Base-by-base conservation (phyloP, 2,329 filamentous ascomycete genomes). In the Penicillium griseofulvum region DNA sequence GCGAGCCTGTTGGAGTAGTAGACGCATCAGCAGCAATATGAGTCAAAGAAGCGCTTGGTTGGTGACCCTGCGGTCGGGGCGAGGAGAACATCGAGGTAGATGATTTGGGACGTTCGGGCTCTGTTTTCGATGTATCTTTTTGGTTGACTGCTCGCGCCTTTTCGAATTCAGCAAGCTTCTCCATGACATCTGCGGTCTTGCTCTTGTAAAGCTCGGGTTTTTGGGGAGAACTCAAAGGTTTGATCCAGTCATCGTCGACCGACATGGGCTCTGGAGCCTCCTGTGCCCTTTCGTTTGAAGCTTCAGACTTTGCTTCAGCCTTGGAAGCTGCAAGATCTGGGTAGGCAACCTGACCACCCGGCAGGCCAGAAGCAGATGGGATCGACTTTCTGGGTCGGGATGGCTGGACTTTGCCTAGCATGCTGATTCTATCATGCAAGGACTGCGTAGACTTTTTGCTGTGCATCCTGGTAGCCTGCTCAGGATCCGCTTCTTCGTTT, bases 381-480 rank as follows among this genome's bases (percentile, higher is more conserved):
- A 78, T 78, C 9, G 77, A 79, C 57, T 79, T 78, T 7, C 74
- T 77, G 7, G 73, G 70, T 43, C 78, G 69, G 36, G 74, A 68
- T 63, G 78, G 69, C 50, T 78, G 77, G 57, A 81, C 75, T 73
- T 86, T 79, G 34, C 82, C 83, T 37, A 88, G 80, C 80, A 87
- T 83, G 59, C 87, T 96, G 65, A 99, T 97, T 65, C 92, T 91
- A 66, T 97, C 93, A 62, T 96, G 91, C 16, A 99, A 80, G 41
- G 90, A 83, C 71, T 97, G 92, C 0, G 94, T 96, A n/a, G 94
- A 95, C 0, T 91, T 92, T 71, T 95, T 95, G 74, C 86, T 91
- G 67, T 93, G 87, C 2, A 82, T 73, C 62, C 80, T 83, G 6
- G 82, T 80, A 29, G 80, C 78, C 41, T 81, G 81, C 1, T 80